A percentile compares a stretch with the other conserved stretches of the same genome.
Conservation (phyloP, 164 flowering plant genomes). For the Piper betle region DNA sequence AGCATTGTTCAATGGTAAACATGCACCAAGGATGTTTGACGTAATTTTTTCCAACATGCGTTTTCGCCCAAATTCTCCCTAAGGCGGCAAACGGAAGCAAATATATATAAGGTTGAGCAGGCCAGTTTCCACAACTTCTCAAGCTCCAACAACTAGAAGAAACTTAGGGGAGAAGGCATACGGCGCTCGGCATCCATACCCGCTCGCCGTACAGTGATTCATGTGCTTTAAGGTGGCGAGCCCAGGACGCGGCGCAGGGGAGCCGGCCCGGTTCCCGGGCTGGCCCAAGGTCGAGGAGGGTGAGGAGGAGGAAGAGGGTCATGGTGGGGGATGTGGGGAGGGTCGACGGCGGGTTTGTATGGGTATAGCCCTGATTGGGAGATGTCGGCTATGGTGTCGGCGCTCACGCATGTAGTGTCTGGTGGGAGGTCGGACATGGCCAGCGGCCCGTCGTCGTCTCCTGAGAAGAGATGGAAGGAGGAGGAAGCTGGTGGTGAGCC, state of each 20-base stretch:
- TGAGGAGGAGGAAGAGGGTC: conserved; percentile 2
- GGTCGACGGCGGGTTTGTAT: background rate
- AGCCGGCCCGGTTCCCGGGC: background rate
- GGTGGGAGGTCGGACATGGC: conserved; percentile 14
- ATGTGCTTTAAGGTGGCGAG: conserved; percentile 13
- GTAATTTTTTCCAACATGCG: too few relatives aligned
- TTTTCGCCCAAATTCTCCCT: too few relatives aligned
- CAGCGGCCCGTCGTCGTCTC: background rate
- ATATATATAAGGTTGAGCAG: too few relatives aligned
- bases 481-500: conserved; percentile 7
- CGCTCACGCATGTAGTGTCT: conserved; percentile 38
- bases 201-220: too few relatives aligned
- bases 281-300: conserved; percentile 2
- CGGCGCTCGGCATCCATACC: too few relatives aligned
- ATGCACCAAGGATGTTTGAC: too few relatives aligned
- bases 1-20: too few relatives aligned
- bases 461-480: conserved; percentile 21
- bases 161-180: too few relatives aligned
- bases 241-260: conserved; percentile 1
- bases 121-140: too few relatives aligned
- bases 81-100: too few relatives aligned
- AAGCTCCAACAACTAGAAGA: too few relatives aligned
- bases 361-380: conserved; percentile 23
- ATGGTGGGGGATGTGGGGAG: background rate
- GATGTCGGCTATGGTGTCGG: conserved; percentile 47